These are phyloP conservation scores for Colletotrichum sidae DNA, from an alignment of 2,329 filamentous ascomycete species.

Conservation along the genomic window DNA sequence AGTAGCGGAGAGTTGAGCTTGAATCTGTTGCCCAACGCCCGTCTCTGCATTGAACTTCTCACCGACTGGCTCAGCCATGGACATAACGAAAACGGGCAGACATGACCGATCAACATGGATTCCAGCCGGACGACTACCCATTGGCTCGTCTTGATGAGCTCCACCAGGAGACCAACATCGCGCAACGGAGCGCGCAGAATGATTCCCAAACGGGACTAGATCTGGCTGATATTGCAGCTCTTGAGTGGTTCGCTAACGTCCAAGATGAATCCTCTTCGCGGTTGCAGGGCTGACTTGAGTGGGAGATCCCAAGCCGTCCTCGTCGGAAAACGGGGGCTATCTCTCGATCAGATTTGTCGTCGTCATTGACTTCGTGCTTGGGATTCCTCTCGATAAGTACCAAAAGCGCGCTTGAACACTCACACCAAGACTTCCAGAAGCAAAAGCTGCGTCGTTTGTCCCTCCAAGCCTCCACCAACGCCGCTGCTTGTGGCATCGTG, in stretches of 20 bases:
- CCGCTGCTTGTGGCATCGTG: neutral
- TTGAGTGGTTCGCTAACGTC: conserved; percentile 6
- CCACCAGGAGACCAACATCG: no score
- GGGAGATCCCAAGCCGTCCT: neutral
- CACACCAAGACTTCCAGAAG: no score
- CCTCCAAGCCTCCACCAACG: neutral
- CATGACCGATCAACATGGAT: no score
- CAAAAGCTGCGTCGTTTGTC: neutral
- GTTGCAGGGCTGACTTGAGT: conserved; percentile 8
- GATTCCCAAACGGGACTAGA: conserved; percentile 21
- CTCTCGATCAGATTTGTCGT: neutral
- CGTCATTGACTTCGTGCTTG: conserved; percentile 12
- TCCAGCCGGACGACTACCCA: no score
- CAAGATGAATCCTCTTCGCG: conserved; percentile 2
- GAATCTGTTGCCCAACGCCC: conserved; percentile 1
- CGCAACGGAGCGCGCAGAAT: conserved; percentile 19
- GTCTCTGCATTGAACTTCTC: conserved; percentile 8
- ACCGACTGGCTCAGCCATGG: no score
- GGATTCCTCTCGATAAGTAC: no score
- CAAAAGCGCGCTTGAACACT: no score
- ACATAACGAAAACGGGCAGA: no score
- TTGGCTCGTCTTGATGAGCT: no score
- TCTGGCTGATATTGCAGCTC: neutral
- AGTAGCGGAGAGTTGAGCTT: neutral
- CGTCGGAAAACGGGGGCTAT: no score